Conservation (phyloP, 176 grass and related monocot species). For the Hordeum vulgare region DNA sequence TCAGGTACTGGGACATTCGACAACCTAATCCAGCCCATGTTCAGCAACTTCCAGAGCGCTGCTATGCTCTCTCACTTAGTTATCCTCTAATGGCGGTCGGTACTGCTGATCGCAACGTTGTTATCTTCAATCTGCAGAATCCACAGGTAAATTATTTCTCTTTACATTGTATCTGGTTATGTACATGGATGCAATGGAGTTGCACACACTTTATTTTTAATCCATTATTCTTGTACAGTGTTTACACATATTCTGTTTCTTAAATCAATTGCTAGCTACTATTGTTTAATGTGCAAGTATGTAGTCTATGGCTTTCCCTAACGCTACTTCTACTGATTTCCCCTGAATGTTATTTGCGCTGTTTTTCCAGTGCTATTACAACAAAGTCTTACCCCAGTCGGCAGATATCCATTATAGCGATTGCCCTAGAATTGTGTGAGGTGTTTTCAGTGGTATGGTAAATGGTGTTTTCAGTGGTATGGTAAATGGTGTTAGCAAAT, state of each 20-base stretch:
- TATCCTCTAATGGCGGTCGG: constrained; percentile 91
- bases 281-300: not conserved
- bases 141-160: constrained; percentile 55
- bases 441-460: not conserved
- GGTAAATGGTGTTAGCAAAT: not conserved
- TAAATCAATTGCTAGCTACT: not conserved
- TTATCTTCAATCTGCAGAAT: constrained; percentile 81
- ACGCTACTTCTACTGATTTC: not conserved
- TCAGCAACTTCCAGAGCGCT: constrained; percentile 78
- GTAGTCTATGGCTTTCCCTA: not conserved
- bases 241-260: not conserved
- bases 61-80: constrained; percentile 74
- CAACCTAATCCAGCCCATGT: constrained; percentile 76
- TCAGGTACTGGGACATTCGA: constrained; percentile 76
- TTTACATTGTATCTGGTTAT: not conserved
- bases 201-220: not conserved
- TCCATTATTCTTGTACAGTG: not conserved
- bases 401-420: not conserved
- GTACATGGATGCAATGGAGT: not conserved
- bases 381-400: not conserved
- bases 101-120: constrained; percentile 63
- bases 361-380: not conserved
- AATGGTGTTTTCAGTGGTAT: not conserved
- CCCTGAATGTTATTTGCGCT: not conserved
- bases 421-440: not conserved